Evolutionary conservation across 192 early-diverging fungal species (phyloP).

Genomic region (Gryganskiella cystojenkinii): DNA sequence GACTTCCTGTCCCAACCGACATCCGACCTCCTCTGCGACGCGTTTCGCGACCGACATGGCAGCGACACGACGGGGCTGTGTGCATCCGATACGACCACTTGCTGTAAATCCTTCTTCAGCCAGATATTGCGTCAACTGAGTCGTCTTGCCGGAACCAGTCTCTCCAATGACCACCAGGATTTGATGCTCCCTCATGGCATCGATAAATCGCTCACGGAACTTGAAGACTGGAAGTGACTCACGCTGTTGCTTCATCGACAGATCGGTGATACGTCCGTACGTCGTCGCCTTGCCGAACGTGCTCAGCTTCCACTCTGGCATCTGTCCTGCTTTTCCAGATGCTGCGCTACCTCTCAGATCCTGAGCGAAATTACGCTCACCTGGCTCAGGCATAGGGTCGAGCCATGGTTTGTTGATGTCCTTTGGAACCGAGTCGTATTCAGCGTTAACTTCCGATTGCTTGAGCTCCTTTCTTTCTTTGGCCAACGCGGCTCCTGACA

Average conservation of each 20-base stretch:
- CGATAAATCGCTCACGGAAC: slow-evolving; percentile 78
- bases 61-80: slow-evolving; percentile 98
- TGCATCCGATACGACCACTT: slow-evolving; percentile 94
- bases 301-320: slow-evolving; percentile 92
- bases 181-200: slow-evolving; percentile 81
- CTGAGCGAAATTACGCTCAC: slow-evolving; percentile 92
- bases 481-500: slow-evolving; percentile 90
- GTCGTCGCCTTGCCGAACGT: slow-evolving; percentile 88
- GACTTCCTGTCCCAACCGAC: slow-evolving; percentile 91
- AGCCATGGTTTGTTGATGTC: slow-evolving; percentile 92
- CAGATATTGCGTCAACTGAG: slow-evolving; percentile 98
- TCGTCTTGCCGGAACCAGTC: slow-evolving; percentile 98
- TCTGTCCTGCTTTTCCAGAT: slow-evolving; percentile 66
- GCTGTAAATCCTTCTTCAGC: slow-evolving; percentile 95
- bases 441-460: slow-evolving; percentile 83
- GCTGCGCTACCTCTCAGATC: slow-evolving; percentile 86
- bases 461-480: slow-evolving; percentile 93
- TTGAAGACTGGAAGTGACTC: slow-evolving; percentile 91
- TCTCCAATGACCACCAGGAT: slow-evolving; percentile 93
- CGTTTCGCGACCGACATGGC: slow-evolving; percentile 99
- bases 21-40: slow-evolving; percentile 97
- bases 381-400: slow-evolving; percentile 93
- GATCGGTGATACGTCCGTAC: slow-evolving; percentile 89
- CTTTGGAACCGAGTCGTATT: slow-evolving; percentile 83
- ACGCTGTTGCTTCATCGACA: slow-evolving; percentile 85